A percentile compares a stretch with the other conserved stretches of the same genome.
Evolutionary conservation across 176 grass and related monocot genomes (phyloP).

Genomic region (Zizania latifolia): DNA sequence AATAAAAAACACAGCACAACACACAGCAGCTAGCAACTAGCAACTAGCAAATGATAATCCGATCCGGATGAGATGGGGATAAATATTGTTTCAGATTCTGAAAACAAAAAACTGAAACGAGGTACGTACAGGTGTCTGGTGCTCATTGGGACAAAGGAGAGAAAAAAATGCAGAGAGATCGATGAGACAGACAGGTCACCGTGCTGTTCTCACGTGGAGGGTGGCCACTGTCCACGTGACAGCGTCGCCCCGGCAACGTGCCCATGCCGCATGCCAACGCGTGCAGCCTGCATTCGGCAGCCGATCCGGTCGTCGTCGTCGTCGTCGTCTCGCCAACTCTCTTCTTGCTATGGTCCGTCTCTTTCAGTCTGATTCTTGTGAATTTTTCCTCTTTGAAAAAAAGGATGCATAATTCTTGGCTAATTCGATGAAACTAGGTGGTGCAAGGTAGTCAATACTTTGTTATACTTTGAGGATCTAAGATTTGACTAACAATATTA

Average conservation of each 20-base stretch:
- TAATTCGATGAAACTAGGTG: too few relatives aligned
- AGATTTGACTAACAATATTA: too few relatives aligned
- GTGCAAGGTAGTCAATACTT: too few relatives aligned
- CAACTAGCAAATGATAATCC: neutral
- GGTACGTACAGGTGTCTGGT: neutral
- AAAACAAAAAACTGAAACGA: neutral
- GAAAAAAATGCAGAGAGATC: too few relatives aligned
- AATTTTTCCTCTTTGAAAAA: neutral
- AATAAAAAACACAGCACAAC: neutral
- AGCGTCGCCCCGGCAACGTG: neutral
- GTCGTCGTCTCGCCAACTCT: neutral
- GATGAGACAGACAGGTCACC: neutral
- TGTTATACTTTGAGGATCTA: too few relatives aligned
- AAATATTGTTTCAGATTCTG: neutral
- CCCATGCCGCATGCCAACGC: neutral
- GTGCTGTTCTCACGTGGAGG: neutral
- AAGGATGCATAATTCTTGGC: too few relatives aligned
- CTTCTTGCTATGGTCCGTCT: neutral
- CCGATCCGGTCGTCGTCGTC: neutral
- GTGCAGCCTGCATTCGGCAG: too few relatives aligned
- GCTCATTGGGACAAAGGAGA: neutral
- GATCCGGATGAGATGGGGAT: neutral
- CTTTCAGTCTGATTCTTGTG: neutral
- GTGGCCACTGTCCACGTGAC: neutral
- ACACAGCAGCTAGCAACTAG: too few relatives aligned